Conservation (phyloP, 257 asterid genomes). For the Fraxinus quadrangulata region DNA sequence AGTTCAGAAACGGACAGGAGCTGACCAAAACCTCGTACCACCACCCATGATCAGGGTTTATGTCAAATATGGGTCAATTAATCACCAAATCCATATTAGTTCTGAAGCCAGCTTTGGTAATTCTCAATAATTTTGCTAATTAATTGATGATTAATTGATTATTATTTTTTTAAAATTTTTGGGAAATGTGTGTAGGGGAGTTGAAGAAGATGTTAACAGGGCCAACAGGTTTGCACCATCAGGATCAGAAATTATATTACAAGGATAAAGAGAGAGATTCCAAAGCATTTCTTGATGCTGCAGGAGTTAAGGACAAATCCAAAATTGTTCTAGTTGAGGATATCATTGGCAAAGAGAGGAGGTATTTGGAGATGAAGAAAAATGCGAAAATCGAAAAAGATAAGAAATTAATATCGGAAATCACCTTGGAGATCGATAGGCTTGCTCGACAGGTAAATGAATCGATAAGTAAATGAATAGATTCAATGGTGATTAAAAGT, state of each 20-base stretch:
- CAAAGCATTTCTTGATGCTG: slow-evolving; percentile 61
- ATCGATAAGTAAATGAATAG: neutral
- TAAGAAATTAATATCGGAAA: slow-evolving; percentile 61
- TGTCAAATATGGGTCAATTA: slow-evolving; percentile 73
- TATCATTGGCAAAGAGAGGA: slow-evolving; percentile 70
- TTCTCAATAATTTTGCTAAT: neutral
- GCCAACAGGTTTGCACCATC: slow-evolving; percentile 84
- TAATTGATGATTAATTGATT: neutral
- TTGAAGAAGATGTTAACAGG: slow-evolving; percentile 86
- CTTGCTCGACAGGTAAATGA: slow-evolving; percentile 63
- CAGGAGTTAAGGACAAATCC: slow-evolving; percentile 83
- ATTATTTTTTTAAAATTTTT: neutral
- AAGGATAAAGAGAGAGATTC: slow-evolving; percentile 85
- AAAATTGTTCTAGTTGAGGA: slow-evolving; percentile 79
- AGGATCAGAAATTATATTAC: slow-evolving; percentile 81
- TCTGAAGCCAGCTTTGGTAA: slow-evolving; percentile 84
- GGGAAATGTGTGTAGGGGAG: slow-evolving; percentile 49
- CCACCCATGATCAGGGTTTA: slow-evolving; percentile 85
- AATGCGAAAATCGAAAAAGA: slow-evolving; percentile 69
- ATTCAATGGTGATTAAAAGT: neutral
- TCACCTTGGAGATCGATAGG: slow-evolving; percentile 75
- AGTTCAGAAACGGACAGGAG: slow-evolving; percentile 74
- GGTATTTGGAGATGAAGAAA: slow-evolving; percentile 67
- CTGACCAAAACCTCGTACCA: slow-evolving; percentile 49
- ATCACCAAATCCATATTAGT: slow-evolving; percentile 71